Evolutionary conservation across 257 asterid species (phyloP).

Genomic region (Verbena officinalis): DNA sequence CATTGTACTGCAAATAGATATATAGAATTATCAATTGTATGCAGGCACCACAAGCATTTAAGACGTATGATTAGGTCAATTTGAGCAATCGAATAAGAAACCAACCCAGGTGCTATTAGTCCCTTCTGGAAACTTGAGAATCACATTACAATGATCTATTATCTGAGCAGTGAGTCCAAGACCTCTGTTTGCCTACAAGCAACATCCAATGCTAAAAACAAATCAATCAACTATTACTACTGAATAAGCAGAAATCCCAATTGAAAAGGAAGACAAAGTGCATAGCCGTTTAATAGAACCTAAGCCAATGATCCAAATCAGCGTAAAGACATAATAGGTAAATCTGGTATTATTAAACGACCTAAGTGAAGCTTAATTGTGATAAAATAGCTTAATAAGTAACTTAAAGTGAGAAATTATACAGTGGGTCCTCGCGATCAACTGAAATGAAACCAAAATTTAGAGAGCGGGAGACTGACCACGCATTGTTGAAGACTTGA

Average conservation of each 20-base stretch:
- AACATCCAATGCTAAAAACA: constrained; percentile 29
- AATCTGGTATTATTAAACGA: neutral
- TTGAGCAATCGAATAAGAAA: constrained; percentile 33
- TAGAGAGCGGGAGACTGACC: constrained; percentile 48
- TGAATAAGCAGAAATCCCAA: constrained; percentile 10
- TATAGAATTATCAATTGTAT: constrained; percentile 13
- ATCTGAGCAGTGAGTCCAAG: constrained; percentile 89
- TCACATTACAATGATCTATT: constrained; percentile 84
- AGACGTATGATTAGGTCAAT: constrained; percentile 8
- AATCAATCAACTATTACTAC: neutral
- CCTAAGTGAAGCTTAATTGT: neutral
- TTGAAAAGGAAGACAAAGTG: neutral
- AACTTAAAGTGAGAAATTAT: neutral
- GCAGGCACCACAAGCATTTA: constrained; percentile 13
- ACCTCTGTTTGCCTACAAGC: constrained; percentile 86
- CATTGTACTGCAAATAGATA: constrained; percentile 72
- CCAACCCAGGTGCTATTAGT: constrained; percentile 98
- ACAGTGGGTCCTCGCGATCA: constrained; percentile 8
- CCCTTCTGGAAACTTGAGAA: constrained; percentile 91
- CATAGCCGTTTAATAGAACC: neutral
- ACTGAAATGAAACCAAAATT: constrained; percentile 8
- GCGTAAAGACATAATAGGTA: neutral
- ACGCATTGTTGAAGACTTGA: constrained; percentile 85
- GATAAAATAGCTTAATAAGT: neutral
- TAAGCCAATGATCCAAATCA: neutral